These are phyloP conservation scores for Pseudogymnoascus sp. DNA, from an alignment of 2,329 filamentous ascomycete species.

Conservation along the genomic window DNA sequence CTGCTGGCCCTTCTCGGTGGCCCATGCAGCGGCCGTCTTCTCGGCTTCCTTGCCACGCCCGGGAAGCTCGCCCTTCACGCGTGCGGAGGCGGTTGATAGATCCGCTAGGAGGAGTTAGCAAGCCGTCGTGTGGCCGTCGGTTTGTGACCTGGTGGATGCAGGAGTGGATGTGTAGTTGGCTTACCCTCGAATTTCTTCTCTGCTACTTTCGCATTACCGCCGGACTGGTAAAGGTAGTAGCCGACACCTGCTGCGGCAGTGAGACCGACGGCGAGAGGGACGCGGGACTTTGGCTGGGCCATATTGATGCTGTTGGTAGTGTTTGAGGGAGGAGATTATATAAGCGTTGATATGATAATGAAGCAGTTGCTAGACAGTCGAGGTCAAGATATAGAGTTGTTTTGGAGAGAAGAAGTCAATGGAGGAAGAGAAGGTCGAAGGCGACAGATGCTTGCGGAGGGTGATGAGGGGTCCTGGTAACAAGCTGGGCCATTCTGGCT, in stretches of 20 bases:
- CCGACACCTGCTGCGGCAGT: slow-evolving; percentile 59
- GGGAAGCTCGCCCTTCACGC: slow-evolving; percentile 57
- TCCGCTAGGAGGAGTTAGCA: slow-evolving; percentile 52
- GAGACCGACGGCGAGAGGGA: slow-evolving; percentile 44
- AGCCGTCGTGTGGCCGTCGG: not conserved
- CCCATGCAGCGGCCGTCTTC: slow-evolving; percentile 54
- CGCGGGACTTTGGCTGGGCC: slow-evolving; percentile 30
- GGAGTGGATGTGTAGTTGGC: slow-evolving; percentile 26
- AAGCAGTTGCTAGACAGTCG: not conserved
- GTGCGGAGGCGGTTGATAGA: slow-evolving; percentile 57
- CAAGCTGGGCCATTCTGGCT: not conserved
- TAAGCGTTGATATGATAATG: slow-evolving; percentile 11
- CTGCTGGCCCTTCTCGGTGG: slow-evolving; percentile 53
- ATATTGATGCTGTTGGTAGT: slow-evolving; percentile 20
- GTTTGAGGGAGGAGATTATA: not conserved
- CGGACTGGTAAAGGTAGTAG: slow-evolving; percentile 87
- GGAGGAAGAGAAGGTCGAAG: not conserved
- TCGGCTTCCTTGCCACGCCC: slow-evolving; percentile 53
- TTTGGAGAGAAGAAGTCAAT: slow-evolving; percentile 2
- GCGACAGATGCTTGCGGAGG: slow-evolving; percentile 2
- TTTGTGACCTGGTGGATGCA: slow-evolving; percentile 4
- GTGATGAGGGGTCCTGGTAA: slow-evolving; percentile 3
- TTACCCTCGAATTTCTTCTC: slow-evolving; percentile 78
- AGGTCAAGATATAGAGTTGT: slow-evolving; percentile 3
- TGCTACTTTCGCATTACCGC: slow-evolving; percentile 72